A percentile compares a stretch with the other conserved stretches of the same genome.
phyloP scores from a whole-genome alignment of 345 rosid genomes.

The Diplotaxis tenuifolia region DNA sequence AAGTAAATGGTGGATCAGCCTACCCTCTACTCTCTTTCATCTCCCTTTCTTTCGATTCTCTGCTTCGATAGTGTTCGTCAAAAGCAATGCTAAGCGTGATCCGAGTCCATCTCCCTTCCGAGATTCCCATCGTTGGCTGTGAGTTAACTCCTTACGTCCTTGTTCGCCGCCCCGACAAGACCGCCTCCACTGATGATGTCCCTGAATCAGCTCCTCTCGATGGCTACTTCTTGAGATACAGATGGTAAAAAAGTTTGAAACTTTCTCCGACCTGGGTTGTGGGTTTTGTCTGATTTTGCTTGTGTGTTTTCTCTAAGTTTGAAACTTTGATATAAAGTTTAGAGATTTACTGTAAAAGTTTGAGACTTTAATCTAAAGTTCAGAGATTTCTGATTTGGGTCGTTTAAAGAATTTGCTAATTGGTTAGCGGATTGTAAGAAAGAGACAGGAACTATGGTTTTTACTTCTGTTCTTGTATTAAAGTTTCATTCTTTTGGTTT shows the following conservation, averaged over 20 bases:
- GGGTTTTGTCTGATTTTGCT: neutral
- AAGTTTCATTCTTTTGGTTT: slow-evolving; percentile 6
- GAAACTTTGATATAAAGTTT: neutral
- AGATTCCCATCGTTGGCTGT: slow-evolving; percentile 96
- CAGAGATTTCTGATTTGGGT: slow-evolving; percentile 13
- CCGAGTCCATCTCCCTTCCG: slow-evolving; percentile 95
- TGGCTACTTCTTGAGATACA: slow-evolving; percentile 81
- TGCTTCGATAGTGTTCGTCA: slow-evolving; percentile 37
- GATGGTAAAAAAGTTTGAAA: slow-evolving; percentile 58
- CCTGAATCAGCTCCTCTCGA: slow-evolving; percentile 84
- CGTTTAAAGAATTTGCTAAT: neutral
- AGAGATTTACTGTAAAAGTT: slow-evolving; percentile 1
- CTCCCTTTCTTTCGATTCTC: slow-evolving; percentile 24
- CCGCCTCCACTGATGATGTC: slow-evolving; percentile 66
- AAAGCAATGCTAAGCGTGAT: slow-evolving; percentile 97
- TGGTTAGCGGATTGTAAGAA: neutral
- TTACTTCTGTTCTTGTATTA: neutral
- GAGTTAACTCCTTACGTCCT: slow-evolving; percentile 95
- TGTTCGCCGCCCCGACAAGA: slow-evolving; percentile 72
- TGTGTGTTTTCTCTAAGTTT: neutral
- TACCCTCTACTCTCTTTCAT: slow-evolving; percentile 43
- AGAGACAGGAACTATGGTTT: neutral
- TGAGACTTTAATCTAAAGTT: neutral
- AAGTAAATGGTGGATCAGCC: slow-evolving; percentile 78
- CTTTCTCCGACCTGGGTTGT: neutral